Evolutionary conservation across 106 monocot species (phyloP).

Genomic region (Dactylorhiza incarnata): DNA sequence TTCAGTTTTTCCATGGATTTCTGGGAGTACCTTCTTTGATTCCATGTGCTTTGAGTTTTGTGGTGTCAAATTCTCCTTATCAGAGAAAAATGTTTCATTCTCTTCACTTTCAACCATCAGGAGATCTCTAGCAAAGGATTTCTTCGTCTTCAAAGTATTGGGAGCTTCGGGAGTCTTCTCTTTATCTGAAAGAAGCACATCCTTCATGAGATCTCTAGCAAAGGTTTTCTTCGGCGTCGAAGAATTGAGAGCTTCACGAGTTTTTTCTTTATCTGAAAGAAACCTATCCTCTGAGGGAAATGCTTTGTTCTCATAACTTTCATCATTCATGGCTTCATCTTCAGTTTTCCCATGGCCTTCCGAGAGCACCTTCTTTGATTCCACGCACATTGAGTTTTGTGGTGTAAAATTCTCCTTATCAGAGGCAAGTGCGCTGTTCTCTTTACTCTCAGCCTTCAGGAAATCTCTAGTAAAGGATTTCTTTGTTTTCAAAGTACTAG

Average conservation of each 20-base stretch:
- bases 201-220: no score
- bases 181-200: constrained; percentile 14
- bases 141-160: not conserved
- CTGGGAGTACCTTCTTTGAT: constrained; percentile 12
- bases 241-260: no score
- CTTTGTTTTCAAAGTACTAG: not conserved
- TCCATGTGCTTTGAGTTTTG: constrained; percentile 6
- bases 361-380: constrained; percentile 9
- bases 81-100: constrained; percentile 12
- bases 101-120: not conserved
- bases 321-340: constrained; percentile 7
- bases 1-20: constrained; percentile 14
- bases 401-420: constrained; percentile 27
- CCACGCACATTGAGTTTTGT: constrained; percentile 4
- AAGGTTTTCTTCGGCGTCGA: no score
- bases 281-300: no score
- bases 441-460: not conserved
- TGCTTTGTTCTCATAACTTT: no score
- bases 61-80: constrained; percentile 30
- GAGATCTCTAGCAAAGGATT: not conserved
- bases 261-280: no score
- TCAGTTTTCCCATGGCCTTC: constrained; percentile 11
- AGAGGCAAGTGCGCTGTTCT: constrained; percentile 9
- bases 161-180: constrained; percentile 19
- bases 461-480: not conserved